Percentiles rank a stretch among this genome's conserved stretches.
Evolutionary conservation across 2,329 filamentous ascomycete species (phyloP).

Genomic region (Trichoderma pleuroti): DNA sequence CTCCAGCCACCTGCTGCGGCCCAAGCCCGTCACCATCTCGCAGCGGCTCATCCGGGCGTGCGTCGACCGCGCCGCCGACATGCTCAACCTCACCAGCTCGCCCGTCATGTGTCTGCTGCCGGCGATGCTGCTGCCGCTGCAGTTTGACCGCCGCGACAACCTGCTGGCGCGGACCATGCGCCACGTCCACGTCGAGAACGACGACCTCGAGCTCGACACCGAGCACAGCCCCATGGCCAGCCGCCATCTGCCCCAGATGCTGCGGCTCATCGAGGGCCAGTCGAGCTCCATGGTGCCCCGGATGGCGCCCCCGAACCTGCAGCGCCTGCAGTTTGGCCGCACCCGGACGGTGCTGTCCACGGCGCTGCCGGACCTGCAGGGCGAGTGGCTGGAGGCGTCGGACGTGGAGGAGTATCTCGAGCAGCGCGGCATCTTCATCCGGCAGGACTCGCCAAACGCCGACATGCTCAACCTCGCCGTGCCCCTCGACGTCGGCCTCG

Average conservation of each 20-base stretch:
- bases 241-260: not conserved
- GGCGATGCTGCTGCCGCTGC: constrained; percentile 4
- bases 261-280: constrained; percentile 11
- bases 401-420: constrained; percentile 19
- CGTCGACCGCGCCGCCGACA: not conserved
- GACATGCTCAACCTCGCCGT: not conserved
- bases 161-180: not conserved
- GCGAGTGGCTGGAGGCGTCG: constrained; percentile 15
- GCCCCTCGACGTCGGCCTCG: not conserved
- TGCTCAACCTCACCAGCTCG: not conserved
- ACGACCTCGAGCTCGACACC: not conserved
- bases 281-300: not conserved
- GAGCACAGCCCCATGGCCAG: not conserved
- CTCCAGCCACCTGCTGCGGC: not conserved
- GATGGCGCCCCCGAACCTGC: constrained; percentile 2
- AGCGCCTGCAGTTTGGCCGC: constrained; percentile 9
- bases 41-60: constrained; percentile 8
- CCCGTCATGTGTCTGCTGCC: constrained; percentile 10
- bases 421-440: constrained; percentile 12
- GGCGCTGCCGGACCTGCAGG: constrained; percentile 6
- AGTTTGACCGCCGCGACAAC: not conserved
- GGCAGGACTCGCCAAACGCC: not conserved
- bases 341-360: constrained; percentile 14
- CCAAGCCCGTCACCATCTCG: constrained; percentile 3
- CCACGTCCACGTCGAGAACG: not conserved